Base-by-base conservation (phyloP, 176 grass and related monocot genomes). In the Avena insularis region DNA sequence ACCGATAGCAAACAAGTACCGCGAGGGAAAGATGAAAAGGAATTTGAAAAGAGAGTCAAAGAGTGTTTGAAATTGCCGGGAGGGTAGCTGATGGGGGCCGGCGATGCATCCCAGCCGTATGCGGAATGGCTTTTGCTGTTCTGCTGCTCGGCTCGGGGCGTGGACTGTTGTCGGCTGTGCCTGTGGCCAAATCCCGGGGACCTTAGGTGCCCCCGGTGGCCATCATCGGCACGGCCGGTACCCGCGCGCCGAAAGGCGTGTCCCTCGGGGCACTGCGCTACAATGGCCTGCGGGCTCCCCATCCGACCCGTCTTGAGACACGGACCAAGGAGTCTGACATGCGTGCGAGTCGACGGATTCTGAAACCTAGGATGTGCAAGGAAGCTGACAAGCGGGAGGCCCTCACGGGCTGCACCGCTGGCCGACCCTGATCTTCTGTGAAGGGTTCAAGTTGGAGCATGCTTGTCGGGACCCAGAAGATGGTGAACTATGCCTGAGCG, bases 241-340 rank as follows among this genome's bases (percentile, higher is more conserved):
- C 35, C 35, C 2, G 35, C 35, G 2, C 2, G 35, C 35, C 35
- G 35, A 36, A 36, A 36, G 1, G 35, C 35, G 35, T 36, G 35
- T 36, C 35, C 35, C 35, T 3, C 2, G 35, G 35, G 35, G 35
- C 35, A 36, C 35, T 36, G 35, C 35, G 2, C 35, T 36, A 2
- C 35, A 4, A 47, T 33, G 29, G 49, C 68, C 67, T 10, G 53
- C 31, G 67, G 65, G 48, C 13, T 84, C 69, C 82, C 61, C 79
- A 45, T 81, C 81, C 82, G 78, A 88, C 94, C 89, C 82, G 50
- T 91, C 82, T 90, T 88, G 87, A 95, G 93, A 93, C 93, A 95
- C 80, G 83, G 83, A 95, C 93, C 93, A 95, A 95, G 93, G 86
- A 92, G 93, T 92, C 90, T 87, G 79, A 90, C 82, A 92, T 88